These are phyloP conservation scores for Leishmania gerbilli DNA, from an alignment of 208 protist genomes.

Conservation along the genomic window DNA sequence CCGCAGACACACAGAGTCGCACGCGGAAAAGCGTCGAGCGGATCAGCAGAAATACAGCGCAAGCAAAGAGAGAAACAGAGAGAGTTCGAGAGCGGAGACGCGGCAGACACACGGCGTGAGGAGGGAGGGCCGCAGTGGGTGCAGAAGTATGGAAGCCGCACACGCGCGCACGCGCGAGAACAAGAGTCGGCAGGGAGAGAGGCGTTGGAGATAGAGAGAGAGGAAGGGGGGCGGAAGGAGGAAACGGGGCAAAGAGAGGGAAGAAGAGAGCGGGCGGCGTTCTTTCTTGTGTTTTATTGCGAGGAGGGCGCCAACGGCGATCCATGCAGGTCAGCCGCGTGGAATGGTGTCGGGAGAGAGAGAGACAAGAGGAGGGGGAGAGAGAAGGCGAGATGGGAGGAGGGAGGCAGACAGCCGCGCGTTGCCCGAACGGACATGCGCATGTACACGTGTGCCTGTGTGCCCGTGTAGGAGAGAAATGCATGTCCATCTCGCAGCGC, in stretches of 20 bases:
- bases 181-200: not conserved
- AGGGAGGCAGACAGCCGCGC: not conserved
- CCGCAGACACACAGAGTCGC: not conserved
- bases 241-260: not conserved
- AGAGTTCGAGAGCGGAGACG: not conserved
- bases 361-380: not conserved
- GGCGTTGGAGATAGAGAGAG: not conserved
- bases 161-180: not conserved
- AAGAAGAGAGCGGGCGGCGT: not conserved
- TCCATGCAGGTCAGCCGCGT: not conserved
- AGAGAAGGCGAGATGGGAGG: not conserved
- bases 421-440: not conserved
- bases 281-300: not conserved
- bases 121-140: not conserved
- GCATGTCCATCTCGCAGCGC: not conserved
- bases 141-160: not conserved
- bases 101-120: not conserved
- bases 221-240: not conserved
- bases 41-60: not conserved
- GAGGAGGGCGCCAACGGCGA: not conserved
- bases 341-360: not conserved
- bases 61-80: not conserved
- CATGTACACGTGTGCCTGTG: not conserved
- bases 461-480: not conserved
- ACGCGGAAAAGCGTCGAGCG: not conserved